Evolutionary conservation across 352 stramenopile genomes (phyloP), one percentile per base, ranked within the genome.

Genomic region (Phytophthora fragariaefolia): DNA sequence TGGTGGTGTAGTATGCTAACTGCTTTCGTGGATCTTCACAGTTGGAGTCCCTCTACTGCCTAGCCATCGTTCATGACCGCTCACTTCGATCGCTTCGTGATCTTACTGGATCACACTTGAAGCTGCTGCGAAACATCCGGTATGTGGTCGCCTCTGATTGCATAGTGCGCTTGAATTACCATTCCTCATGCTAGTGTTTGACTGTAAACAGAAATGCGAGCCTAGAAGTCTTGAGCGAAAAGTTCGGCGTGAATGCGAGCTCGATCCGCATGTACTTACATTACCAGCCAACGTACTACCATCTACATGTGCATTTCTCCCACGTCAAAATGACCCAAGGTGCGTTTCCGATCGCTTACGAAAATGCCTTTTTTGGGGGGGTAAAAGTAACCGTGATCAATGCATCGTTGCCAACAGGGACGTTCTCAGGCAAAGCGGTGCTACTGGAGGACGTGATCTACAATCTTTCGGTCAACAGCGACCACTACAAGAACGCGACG

Each of bases 271-370:
- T 93, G 69, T 96, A 95, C 63, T 80, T 96, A 61, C 89, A 96
- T 76, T 96, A 96, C 51, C 89, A 94, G 75, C 89, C 89, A 26
- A 93, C 89, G 47, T 96, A 96, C 65, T 96, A 96, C 58, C 89
- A 96, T 63, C 79, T 96, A 50, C 89, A 96, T 56, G 84, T 96
- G 15, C 89, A 96, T 51, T 95, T 96, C 48, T 90, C 82, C 24
- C 89, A 96, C 63, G 75, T 96, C 40, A 93, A 93, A 63, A 87
- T 96, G 71, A 82, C 74, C 10, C 74, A 90, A 55, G 88, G 88
- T 91, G 64, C 13, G 50, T 40, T 24, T 51, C 23, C 28, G 26
- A 26, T 30, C 13, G 9, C 20, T 42, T n/a, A n/a, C 34, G 8
- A 38, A 20, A 17, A 13, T 10, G 13, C n/a, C 10, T 42, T n/a